Conservation (phyloP, 495 filamentous ascomycete species). For the Articulospora tetracladia region DNA sequence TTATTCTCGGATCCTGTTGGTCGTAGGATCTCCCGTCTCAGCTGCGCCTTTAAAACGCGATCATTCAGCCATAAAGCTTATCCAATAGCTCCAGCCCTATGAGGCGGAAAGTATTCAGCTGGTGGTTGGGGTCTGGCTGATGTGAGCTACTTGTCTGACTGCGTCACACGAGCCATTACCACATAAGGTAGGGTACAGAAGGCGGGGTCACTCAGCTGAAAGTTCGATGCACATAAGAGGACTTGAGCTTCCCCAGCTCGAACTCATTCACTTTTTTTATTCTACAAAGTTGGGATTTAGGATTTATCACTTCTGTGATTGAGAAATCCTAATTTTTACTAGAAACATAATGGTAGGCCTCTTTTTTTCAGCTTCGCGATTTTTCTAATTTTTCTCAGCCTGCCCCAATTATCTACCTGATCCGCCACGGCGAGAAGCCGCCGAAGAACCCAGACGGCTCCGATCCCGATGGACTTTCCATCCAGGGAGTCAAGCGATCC, state of each 20-base stretch:
- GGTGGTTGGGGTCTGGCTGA: background rate
- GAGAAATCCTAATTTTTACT: no score
- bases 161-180: background rate
- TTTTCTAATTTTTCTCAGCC: background rate
- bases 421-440: slow-evolving; percentile 58
- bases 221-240: background rate
- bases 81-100: background rate
- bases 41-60: background rate
- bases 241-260: background rate
- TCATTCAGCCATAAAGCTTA: background rate
- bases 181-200: no score
- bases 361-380: background rate
- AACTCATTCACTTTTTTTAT: background rate
- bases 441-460: slow-evolving; percentile 25
- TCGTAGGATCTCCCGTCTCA: background rate
- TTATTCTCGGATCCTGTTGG: background rate
- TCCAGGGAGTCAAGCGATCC: slow-evolving; percentile 42
- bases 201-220: background rate
- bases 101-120: background rate
- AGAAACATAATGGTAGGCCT: background rate
- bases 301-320: no score
- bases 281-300: no score
- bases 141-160: background rate
- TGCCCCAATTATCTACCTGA: slow-evolving; percentile 42
- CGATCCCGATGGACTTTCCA: slow-evolving; percentile 39